phyloP scores from a whole-genome alignment of 768 basidiomycete species.

The Pleurotus sapidus region DNA sequence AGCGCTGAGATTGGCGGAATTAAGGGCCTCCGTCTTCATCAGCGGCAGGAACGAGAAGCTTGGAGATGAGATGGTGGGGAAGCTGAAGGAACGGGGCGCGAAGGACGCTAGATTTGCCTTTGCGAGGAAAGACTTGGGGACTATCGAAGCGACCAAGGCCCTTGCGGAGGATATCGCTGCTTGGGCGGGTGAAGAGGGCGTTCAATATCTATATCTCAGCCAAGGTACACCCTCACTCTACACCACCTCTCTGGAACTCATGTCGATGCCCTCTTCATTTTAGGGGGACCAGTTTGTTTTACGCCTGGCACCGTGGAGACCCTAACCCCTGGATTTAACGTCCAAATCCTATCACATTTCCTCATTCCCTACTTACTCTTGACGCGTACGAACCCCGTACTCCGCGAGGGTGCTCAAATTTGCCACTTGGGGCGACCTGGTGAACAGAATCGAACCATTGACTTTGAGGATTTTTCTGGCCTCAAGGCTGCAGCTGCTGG shows the following conservation, averaged over 20 bases:
- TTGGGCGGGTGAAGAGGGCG: slow-evolving; percentile 5
- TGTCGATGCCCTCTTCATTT: background rate
- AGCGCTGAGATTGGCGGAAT: background rate
- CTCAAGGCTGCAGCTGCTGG: background rate
- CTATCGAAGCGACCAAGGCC: background rate
- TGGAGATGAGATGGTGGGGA: background rate
- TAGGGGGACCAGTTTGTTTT: background rate
- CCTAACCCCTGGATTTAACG: background rate
- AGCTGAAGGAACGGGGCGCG: background rate
- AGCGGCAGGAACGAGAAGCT: background rate
- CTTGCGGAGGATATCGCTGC: background rate
- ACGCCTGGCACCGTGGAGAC: background rate
- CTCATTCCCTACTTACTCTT: background rate
- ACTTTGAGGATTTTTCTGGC: background rate
- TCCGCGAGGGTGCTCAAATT: slow-evolving; percentile 1
- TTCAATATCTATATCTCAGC: background rate
- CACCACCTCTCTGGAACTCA: background rate
- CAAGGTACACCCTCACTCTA: background rate
- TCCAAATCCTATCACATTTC: slow-evolving; percentile 2
- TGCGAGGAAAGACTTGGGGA: slow-evolving; percentile 1
- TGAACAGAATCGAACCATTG: background rate
- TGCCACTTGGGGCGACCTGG: background rate
- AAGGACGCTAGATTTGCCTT: background rate
- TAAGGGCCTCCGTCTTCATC: background rate
- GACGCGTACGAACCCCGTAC: background rate